Evolutionary conservation across 2,329 filamentous ascomycete genomes (phyloP), one percentile per base, ranked within the genome.

Genomic region (Calonectria henricotiae): DNA sequence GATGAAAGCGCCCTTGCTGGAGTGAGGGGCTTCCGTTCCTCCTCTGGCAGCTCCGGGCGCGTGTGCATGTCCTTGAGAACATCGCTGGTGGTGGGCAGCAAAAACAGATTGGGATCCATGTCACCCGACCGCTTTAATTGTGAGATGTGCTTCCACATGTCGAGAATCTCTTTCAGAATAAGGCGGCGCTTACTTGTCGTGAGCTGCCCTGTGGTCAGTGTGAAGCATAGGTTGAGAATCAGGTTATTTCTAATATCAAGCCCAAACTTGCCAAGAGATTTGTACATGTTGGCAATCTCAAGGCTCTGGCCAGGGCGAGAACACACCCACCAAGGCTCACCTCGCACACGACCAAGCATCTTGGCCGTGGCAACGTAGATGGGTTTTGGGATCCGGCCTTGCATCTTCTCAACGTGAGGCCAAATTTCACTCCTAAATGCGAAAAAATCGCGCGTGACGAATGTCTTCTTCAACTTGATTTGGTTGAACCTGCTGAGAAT

Each of bases 91-190:
- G 74, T 74, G 9, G 82, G 80, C 39, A 84, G 67, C 60, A 78
- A 77, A 54, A 83, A 83, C 5, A 69, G 73, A 1, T 64, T 58
- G 15, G 73, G 49, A 12, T 63, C 63, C 7, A 66, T 37, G 47
- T 81, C 79, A n/a, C 78, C 77, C 5, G 62, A 69, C 12, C 82
- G 77, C 47, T 74, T 78, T 44, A 83, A 71, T 62, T 81, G 79
- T 1, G 83, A 82, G 15, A 83, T 68, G 66, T 82, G 80, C 73
- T 80, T 79, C 83, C 83, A 84, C 63, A 83, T 67, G 13, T 76
- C 75, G 35, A 82, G 44, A 5, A 83, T 74, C 69, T 83, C 80
- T 0, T 75, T 64, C 46, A 79, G 58, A 20, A 81, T 25, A 49
- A 37, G 61, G 7, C 51, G 51, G 4, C 51, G 51, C 12, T 37